phyloP scores from a whole-genome alignment of 176 grass and related monocot genomes.

The Phoenix dactylifera region DNA sequence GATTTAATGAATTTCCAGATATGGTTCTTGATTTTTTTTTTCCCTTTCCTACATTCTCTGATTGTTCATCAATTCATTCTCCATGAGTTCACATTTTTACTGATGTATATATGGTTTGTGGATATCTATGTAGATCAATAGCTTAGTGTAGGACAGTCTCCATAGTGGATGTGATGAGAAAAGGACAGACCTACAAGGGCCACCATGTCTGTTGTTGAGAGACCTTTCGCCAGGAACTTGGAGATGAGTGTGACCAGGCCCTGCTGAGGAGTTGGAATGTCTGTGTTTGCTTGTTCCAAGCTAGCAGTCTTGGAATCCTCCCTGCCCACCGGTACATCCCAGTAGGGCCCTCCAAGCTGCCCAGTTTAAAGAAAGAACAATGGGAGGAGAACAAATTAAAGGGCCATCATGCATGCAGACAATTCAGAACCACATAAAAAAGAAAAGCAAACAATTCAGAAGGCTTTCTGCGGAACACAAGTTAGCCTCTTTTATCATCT shows the following conservation, averaged over 20 bases:
- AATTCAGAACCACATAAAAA: too few relatives aligned
- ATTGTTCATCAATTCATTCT: too few relatives aligned
- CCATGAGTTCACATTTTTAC: neutral
- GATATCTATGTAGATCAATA: too few relatives aligned
- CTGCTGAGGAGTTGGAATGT: slow-evolving; percentile 78
- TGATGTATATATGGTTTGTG: neutral
- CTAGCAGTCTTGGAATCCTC: slow-evolving; percentile 81
- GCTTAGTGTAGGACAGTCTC: neutral
- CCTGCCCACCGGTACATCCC: slow-evolving; percentile 90
- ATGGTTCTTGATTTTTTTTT: too few relatives aligned
- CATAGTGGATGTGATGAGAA: neutral
- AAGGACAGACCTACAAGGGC: slow-evolving; percentile 74
- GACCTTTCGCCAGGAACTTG: slow-evolving; percentile 92
- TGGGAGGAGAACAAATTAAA: too few relatives aligned
- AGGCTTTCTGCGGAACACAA: too few relatives aligned
- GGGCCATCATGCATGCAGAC: too few relatives aligned
- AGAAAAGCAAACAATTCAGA: too few relatives aligned
- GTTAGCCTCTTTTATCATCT: too few relatives aligned
- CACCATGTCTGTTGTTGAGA: slow-evolving; percentile 87
- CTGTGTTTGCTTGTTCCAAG: slow-evolving; percentile 67
- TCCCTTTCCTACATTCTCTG: too few relatives aligned
- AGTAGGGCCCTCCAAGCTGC: slow-evolving; percentile 90
- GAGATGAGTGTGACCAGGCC: slow-evolving; percentile 66
- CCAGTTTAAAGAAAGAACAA: neutral
- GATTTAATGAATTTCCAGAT: too few relatives aligned